Evolutionary conservation across 129 eudicot genomes (phyloP), one percentile per base, ranked within the genome.

Genomic region (Saussurea involucrata): DNA sequence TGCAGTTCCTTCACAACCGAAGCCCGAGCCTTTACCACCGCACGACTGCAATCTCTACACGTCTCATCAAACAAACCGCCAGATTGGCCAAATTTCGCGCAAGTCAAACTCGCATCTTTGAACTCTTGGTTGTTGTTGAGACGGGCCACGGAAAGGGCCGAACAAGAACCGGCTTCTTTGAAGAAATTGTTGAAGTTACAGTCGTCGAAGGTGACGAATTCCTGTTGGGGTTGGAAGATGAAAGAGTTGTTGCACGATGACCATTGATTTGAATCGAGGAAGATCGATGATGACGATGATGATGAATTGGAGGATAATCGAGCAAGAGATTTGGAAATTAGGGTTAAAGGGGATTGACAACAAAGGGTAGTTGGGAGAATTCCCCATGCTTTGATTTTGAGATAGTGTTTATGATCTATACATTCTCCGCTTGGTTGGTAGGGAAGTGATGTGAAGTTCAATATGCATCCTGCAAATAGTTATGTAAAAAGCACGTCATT

Each of bases 361-460:
- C 97, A 91, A n/a, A 82, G 80, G 29, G 83, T 72, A 8, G 86
- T 80, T 53, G 84, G 79, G 34, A 83, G 72, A 75, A 80, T 76
- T 33, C 77, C 84, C 94, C 97, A 86, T 20, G 77, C 72, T 8
- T 72, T 65, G 81, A 87, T 68, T 33, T 70, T 77, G 8, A 67
- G 76, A 17, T 70, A 60, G 31, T 37, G 82, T 72, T 74, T 37
- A 21, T 44, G 46, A 44, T 70, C 46, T 25, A 57, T 58, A 81
- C 97, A 91, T 11, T 84, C 88, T 27, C 93, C 89, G 6, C 34
- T 77, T 67, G 97, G 91, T 74, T 81, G 80, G 76, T 91, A 91
- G 8, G 90, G 83, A 0, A 74, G 78, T 70, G 89, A 75, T 46
- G 81, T 83, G 71, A 91, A 85, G 69, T 91, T 81, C 27, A 91